Evolutionary conservation across 306 rosid species (phyloP), one percentile per base, ranked within the genome.

Genomic region (Pachyrhizus erosus): DNA sequence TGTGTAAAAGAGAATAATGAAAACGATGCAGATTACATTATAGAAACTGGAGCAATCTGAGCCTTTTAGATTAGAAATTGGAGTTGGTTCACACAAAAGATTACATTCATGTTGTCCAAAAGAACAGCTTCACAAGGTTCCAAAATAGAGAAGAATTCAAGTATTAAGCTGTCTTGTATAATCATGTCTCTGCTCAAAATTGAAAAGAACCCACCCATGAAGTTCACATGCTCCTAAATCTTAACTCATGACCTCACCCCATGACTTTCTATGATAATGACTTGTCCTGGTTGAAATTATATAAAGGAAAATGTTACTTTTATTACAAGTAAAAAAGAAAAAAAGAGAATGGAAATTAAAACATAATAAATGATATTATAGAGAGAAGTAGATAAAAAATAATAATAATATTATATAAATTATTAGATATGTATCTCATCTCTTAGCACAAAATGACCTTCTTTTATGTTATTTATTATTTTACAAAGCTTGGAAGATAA

Each of bases 21-120:
- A 60, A 60, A 60, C 33, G 33, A 57, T 12, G 67, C n/a, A 12
- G 67, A 60, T 26, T n/a, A n/a, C n/a, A n/a, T n/a, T 70, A 70
- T 26, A 45, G 46, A 24, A 23, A 45, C 60, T 15, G 40, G 55
- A 24, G 31, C 75, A 69, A 69, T 11, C 24, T 13, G 34, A 69
- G 58, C 9, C 37, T 23, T 45, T 26, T 21, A 55, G 24, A 42
- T 26, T 21, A 55, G 24, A 42, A 69, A 10, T 68, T 20, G 31
- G 46, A 27, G 29, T 45, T 77, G 11, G 70, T 23, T 18, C 17
- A 23, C n/a, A 14, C 31, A 77, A 60, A 58, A 75, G 5, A 58
- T 75, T 10, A 39, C 26, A 42, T 20, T 18, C 60, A 52, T 52
- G 5, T 54, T 54, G 27, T 54, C 27, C 27, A 18, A 54, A 20